A percentile compares a stretch with the other conserved stretches of the same genome.
phyloP scores from a whole-genome alignment of 108 stramenopile genomes.

The Discostella pseudostelligera region DNA sequence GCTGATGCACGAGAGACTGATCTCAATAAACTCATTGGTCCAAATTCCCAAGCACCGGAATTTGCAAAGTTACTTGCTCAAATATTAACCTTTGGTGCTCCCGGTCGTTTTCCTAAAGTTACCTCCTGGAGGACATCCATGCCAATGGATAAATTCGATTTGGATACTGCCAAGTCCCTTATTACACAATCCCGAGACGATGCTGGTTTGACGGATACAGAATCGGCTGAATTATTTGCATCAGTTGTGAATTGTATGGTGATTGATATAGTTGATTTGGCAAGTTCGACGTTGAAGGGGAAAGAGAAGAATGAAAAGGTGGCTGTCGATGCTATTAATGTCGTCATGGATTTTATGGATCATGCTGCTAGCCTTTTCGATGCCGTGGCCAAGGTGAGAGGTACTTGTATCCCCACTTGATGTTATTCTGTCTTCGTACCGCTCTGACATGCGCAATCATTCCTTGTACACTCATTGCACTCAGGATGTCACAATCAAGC shows the following conservation, averaged over 20 bases:
- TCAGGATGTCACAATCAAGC: slow-evolving; percentile 65
- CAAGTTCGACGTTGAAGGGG: slow-evolving; percentile 71
- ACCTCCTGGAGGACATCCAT: slow-evolving; percentile 64
- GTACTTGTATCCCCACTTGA: background rate
- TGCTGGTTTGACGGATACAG: slow-evolving; percentile 58
- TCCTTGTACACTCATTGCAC: too few relatives aligned
- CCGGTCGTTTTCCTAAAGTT: slow-evolving; percentile 79
- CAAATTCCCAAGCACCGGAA: slow-evolving; percentile 62
- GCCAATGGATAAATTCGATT: slow-evolving; percentile 68
- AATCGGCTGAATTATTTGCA: slow-evolving; percentile 82
- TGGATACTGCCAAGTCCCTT: slow-evolving; percentile 60
- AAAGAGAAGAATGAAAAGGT: slow-evolving; percentile 70
- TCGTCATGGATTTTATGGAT: slow-evolving; percentile 87
- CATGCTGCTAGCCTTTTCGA: slow-evolving; percentile 80
- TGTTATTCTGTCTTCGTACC: background rate
- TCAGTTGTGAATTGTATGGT: slow-evolving; percentile 89
- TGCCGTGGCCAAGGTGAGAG: slow-evolving; percentile 66
- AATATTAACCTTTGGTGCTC: slow-evolving; percentile 83
- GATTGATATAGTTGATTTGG: slow-evolving; percentile 86
- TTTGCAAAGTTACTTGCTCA: slow-evolving; percentile 73
- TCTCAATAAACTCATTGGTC: slow-evolving; percentile 50
- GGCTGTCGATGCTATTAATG: slow-evolving; percentile 68
- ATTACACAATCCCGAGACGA: slow-evolving; percentile 44
- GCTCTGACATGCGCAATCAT: too few relatives aligned
- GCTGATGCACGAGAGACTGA: slow-evolving; percentile 64